Conservation (phyloP, 306 rosid genomes). For the Senna siamea region DNA sequence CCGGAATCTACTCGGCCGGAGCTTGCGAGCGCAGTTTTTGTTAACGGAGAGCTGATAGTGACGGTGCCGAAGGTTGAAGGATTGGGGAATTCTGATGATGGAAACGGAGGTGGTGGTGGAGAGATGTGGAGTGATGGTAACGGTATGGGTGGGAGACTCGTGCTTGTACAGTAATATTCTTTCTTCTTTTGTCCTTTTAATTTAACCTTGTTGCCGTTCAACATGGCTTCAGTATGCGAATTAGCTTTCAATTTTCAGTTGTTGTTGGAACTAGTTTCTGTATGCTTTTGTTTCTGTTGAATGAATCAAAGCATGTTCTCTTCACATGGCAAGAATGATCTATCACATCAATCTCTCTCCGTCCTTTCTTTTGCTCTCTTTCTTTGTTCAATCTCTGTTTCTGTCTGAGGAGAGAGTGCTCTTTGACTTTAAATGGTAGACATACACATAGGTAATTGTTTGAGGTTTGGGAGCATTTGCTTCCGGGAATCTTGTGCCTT, state of each 20-base stretch:
- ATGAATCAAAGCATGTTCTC: slow-evolving; percentile 35
- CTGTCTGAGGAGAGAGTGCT: slow-evolving; percentile 5
- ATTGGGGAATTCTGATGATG: slow-evolving; percentile 45
- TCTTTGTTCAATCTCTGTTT: slow-evolving; percentile 11
- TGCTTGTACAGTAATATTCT: slow-evolving; percentile 82
- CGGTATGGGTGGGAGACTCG: slow-evolving; percentile 80
- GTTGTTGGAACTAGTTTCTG: slow-evolving; percentile 41
- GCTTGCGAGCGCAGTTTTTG: slow-evolving; percentile 84
- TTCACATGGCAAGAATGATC: slow-evolving; percentile 29
- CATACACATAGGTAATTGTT: background rate
- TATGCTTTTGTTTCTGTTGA: slow-evolving; percentile 47
- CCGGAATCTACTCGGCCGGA: slow-evolving; percentile 93
- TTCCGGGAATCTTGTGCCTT: background rate
- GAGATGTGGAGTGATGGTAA: slow-evolving; percentile 56
- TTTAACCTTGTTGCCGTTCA: slow-evolving; percentile 30
- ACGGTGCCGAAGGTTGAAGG: slow-evolving; percentile 82
- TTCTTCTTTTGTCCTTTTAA: background rate
- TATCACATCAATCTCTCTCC: slow-evolving; percentile 21
- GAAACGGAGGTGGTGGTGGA: slow-evolving; percentile 41
- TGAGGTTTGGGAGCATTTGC: background rate
- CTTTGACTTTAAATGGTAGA: slow-evolving; percentile 4
- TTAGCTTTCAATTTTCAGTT: slow-evolving; percentile 46
- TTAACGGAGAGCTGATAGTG: slow-evolving; percentile 86
- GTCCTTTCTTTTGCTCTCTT: background rate
- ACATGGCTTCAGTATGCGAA: slow-evolving; percentile 45